phyloP scores from a whole-genome alignment of 2,329 filamentous ascomycete species.

The Pseudovirgaria hyperparasitica region DNA sequence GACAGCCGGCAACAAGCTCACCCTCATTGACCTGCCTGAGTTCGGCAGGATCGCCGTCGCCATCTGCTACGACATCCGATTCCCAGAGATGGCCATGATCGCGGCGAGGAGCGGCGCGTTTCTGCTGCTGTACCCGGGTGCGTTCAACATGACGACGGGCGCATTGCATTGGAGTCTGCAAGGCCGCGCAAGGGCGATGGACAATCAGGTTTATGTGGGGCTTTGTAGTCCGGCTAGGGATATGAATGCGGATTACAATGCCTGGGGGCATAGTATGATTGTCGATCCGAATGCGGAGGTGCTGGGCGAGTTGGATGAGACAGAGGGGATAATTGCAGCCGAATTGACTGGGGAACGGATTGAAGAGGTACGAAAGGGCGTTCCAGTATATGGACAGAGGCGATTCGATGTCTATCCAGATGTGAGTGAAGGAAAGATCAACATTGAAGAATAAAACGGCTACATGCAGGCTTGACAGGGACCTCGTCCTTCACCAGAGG shows the following conservation, averaged over 20 bases:
- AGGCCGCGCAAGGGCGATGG: slow-evolving; percentile 70
- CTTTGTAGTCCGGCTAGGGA: slow-evolving; percentile 86
- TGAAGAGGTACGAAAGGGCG: slow-evolving; percentile 63
- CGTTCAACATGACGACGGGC: slow-evolving; percentile 91
- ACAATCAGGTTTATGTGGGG: slow-evolving; percentile 90
- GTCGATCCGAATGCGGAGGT: slow-evolving; percentile 78
- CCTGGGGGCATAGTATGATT: slow-evolving; percentile 84
- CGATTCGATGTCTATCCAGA: slow-evolving; percentile 94
- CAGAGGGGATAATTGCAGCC: slow-evolving; percentile 62
- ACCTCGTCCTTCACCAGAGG: too few relatives aligned
- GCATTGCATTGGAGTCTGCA: slow-evolving; percentile 82
- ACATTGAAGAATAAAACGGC: slow-evolving; percentile 22
- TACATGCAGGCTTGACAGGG: too few relatives aligned
- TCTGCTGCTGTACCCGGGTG: slow-evolving; percentile 82
- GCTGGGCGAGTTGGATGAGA: slow-evolving; percentile 65
- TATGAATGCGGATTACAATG: slow-evolving; percentile 64
- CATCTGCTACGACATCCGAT: slow-evolving; percentile 97
- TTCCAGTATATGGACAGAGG: slow-evolving; percentile 73
- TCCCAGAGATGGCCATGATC: slow-evolving; percentile 84
- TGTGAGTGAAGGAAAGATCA: slow-evolving; percentile 50
- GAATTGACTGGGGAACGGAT: slow-evolving; percentile 58
- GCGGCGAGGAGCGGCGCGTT: slow-evolving; percentile 81
- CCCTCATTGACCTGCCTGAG: slow-evolving; percentile 72
- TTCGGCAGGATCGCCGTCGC: slow-evolving; percentile 80
- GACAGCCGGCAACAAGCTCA: slow-evolving; percentile 71